Base-by-base conservation (phyloP, 176 grass and related monocot species). In the Carex kokanica region DNA sequence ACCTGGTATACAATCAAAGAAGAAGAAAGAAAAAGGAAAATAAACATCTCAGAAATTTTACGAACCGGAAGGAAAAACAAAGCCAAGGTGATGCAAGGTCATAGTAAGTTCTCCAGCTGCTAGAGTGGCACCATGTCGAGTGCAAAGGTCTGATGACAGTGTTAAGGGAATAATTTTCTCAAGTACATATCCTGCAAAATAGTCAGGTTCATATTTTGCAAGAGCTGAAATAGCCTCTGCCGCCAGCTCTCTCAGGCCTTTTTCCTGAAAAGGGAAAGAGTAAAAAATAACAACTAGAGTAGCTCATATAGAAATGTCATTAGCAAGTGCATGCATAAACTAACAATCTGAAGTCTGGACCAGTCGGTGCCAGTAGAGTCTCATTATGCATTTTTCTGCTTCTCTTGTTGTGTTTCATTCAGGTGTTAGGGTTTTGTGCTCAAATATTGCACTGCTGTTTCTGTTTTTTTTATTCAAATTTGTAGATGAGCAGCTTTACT, bases 71-170 rank as follows among this genome's bases (percentile, higher is more conserved):
- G 82, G 57, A 54, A 98, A 91, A 85, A 84, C 80, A 91, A 90
- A 93, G 59, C 92, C 89, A 83, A 93, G 84, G 64, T 79, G 83
- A 86, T 95, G 84, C 86, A 95, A 83, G 80, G 85, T 93, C 36
- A 93, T 83, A 82, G 86, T 73, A 91, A 93, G 86, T 84, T 98
- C 92, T 3, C 86, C 95, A 74, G 82, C 89, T 86, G 95, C 95
- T 85, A 98, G 85, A 84, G 92, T 95, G 49, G 95, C 89, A 83
- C 95, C 95, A 93, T 98, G 95, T 34, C 95, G 91, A 88, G 92
- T 95, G 84, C 92, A 98, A 71, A 98, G 81, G 82, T 98, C 92
- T 24, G 84, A 90, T 71, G 95, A 98, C 38, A 98, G 83, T 87
- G 92, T 98, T 86, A 85, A 88, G 17, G 91, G 92, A 90, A 98